phyloP scores from a whole-genome alignment of 352 stramenopile genomes.

The Globisporangium cederbergense region DNA sequence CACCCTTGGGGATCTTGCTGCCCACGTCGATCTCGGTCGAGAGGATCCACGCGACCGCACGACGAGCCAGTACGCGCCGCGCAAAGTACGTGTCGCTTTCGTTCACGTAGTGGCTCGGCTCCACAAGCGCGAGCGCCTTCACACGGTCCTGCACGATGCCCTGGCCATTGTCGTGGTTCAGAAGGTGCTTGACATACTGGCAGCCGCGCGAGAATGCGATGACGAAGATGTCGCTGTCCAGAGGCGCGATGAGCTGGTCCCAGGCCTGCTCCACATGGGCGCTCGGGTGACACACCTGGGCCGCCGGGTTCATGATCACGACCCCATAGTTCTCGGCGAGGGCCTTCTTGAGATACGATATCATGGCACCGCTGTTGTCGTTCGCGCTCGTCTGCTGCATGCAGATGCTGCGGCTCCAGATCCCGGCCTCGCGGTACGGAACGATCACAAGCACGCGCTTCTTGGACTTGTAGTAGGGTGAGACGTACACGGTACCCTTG shows the following conservation, averaged over 20 bases:
- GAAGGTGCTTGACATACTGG: slow-evolving; percentile 78
- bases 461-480: slow-evolving; percentile 54
- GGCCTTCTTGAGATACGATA: slow-evolving; percentile 78
- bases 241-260: slow-evolving; percentile 70
- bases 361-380: slow-evolving; percentile 72
- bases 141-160: slow-evolving; percentile 80
- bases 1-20: slow-evolving; percentile 66
- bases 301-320: slow-evolving; percentile 78
- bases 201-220: slow-evolving; percentile 72
- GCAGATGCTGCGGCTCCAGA: slow-evolving; percentile 84
- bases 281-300: slow-evolving; percentile 68
- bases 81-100: slow-evolving; percentile 79
- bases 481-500: slow-evolving; percentile 72
- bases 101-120: slow-evolving; percentile 77
- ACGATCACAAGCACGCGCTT: slow-evolving; percentile 76
- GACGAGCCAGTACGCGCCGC: slow-evolving; percentile 59
- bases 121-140: slow-evolving; percentile 75
- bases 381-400: slow-evolving; percentile 58
- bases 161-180: slow-evolving; percentile 75
- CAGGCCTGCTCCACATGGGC: slow-evolving; percentile 75
- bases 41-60: slow-evolving; percentile 71
- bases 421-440: slow-evolving; percentile 79
- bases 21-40: slow-evolving; percentile 72
- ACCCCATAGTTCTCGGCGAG: slow-evolving; percentile 80
- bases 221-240: slow-evolving; percentile 69